A percentile compares a stretch with the other conserved stretches of the same genome.
Evolutionary conservation across 139 green algal species (phyloP).

Genomic region (Closterium sp.): DNA sequence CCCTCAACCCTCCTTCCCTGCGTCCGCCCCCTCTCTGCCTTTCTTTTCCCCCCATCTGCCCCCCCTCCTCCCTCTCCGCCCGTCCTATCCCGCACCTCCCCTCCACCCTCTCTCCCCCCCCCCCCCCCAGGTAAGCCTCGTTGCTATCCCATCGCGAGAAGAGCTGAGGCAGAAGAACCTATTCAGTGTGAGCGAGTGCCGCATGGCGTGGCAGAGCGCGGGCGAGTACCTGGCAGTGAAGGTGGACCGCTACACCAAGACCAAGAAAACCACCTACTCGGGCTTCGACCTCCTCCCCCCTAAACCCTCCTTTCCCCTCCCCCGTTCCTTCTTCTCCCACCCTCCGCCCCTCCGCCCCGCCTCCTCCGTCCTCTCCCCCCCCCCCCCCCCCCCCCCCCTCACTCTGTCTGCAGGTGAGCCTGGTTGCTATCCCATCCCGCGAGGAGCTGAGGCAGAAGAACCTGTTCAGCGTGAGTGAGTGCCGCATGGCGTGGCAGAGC

Average conservation of each 20-base stretch:
- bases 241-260: slow-evolving; percentile 97
- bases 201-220: slow-evolving; percentile 91
- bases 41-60: not conserved
- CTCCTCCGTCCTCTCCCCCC: not conserved
- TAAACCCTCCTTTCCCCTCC: not conserved
- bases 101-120: not conserved
- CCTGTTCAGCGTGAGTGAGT: slow-evolving; percentile 91
- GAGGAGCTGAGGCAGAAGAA: slow-evolving; percentile 93
- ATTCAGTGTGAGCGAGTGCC: slow-evolving; percentile 89
- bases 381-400: not conserved
- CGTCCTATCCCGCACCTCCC: not conserved
- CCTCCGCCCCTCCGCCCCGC: not conserved
- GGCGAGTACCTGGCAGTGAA: slow-evolving; percentile 94
- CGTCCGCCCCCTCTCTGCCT: too few relatives aligned
- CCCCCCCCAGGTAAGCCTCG: slow-evolving; percentile 54
- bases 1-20: not conserved
- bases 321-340: not conserved
- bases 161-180: slow-evolving; percentile 97
- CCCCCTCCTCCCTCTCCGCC: not conserved
- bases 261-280: too few relatives aligned
- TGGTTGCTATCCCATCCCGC: slow-evolving; percentile 76
- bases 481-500: slow-evolving; percentile 92
- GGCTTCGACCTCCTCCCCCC: slow-evolving; percentile 98
- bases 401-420: slow-evolving; percentile 12
- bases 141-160: slow-evolving; percentile 71